These are phyloP conservation scores for Calonectria pseudoreteaudii DNA, from an alignment of 2,329 filamentous ascomycete genomes.

Conservation along the genomic window DNA sequence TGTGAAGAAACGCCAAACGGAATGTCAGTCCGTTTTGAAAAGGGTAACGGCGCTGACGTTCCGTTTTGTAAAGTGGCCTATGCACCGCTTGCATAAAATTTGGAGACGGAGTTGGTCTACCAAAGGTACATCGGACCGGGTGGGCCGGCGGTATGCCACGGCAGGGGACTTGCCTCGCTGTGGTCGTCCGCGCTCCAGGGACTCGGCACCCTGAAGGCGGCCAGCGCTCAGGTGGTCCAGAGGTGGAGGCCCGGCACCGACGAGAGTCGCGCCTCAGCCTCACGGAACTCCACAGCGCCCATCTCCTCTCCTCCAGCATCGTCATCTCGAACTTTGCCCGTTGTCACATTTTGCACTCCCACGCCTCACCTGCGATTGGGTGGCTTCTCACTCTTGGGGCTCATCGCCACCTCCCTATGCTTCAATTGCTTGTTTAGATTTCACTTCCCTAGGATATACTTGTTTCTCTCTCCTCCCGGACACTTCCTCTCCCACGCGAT, in stretches of 20 bases:
- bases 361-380: not conserved
- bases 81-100: conserved; percentile 10
- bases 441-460: not conserved
- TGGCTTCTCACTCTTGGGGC: not conserved
- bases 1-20: not conserved
- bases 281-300: conserved; percentile 1
- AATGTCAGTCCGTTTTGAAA: not conserved
- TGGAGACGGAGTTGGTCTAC: not conserved
- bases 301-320: conserved; percentile 6
- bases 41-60: not conserved
- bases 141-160: not conserved
- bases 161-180: not conserved
- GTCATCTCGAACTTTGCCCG: not conserved
- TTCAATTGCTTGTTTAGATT: not conserved
- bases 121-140: conserved; percentile 2
- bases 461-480: not conserved
- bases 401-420: not conserved
- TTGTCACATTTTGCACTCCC: not conserved
- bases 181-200: not conserved
- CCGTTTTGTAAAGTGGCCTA: not conserved
- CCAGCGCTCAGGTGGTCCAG: not conserved
- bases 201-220: not conserved
- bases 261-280: conserved; percentile 18
- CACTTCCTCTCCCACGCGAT: conserved; percentile 13
- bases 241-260: not conserved